Evolutionary conservation across 352 stramenopile genomes (phyloP), one percentile per base, ranked within the genome.

Genomic region (Peronosclerospora sorghi): DNA sequence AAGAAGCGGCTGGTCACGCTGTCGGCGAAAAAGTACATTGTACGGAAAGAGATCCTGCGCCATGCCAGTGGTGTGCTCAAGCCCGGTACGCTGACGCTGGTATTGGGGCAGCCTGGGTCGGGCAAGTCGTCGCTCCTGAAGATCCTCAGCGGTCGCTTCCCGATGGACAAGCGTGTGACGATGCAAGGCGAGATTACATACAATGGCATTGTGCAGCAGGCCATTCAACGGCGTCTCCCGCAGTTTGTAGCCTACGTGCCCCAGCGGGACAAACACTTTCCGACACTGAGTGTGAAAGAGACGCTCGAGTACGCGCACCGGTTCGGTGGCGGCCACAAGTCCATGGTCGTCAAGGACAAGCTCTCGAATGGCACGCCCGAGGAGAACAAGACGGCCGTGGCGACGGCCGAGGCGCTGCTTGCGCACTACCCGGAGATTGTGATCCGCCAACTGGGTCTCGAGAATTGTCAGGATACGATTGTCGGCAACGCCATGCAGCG

Each of bases 241-340:
- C 58, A 68, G 19, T 56, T 60, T 26, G 44, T 48, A 1, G 32
- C 54, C 1, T 72, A 72, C 45, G 56, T 66, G 21, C 38, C 32
- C 5, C 59, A 73, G 13, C 13, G 43, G 0, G 59, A 73, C 15
- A 48, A 54, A 3, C 62, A 62, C 13, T 57, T 62, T 13, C 36
- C 54, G 0, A 27, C 39, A 1, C 40, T 63, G 0, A 62, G 43
- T 7, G 59, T 73, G 1, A 29, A 41, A 2, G 63, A 73, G 43
- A 70, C 63, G 21, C 46, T 73, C 2, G 46, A 65, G 32, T 71
- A 71, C 57, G 62, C 86, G 8, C 80, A 87, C 48, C 71, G 88
- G 39, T 93, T 77, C 47, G 75, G 73, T 18, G 64, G 49, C 27
- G 45, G 51, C n/a, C 42, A 47, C 2, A n/a, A 65, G 7, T 48